Conservation (phyloP, 2,329 filamentous ascomycete species). For the Alternaria sp. region DNA sequence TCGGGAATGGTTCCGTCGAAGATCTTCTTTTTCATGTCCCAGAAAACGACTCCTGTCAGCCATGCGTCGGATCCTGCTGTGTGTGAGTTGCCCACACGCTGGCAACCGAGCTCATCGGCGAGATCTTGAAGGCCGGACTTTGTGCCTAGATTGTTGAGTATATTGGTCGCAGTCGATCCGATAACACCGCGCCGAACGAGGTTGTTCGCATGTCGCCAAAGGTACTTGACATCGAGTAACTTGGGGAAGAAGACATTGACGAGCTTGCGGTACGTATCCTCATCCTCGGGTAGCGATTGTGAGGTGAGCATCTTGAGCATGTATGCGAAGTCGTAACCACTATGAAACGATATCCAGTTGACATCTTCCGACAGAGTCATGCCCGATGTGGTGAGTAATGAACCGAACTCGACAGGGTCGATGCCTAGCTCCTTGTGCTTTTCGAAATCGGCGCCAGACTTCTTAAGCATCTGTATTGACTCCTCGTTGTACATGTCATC, state of each 20-base stretch:
- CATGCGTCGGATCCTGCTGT: slow-evolving; percentile 94
- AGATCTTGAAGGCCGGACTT: slow-evolving; percentile 94
- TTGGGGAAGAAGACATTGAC: slow-evolving; percentile 93
- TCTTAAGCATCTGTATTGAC: slow-evolving; percentile 88
- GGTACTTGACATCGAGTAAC: slow-evolving; percentile 94
- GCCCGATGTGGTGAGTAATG: slow-evolving; percentile 88
- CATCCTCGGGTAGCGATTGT: slow-evolving; percentile 82
- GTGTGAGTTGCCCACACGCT: slow-evolving; percentile 85
- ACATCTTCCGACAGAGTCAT: slow-evolving; percentile 87
- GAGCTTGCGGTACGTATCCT: slow-evolving; percentile 84
- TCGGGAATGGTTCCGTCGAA: slow-evolving; percentile 82
- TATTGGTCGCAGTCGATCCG: slow-evolving; percentile 64
- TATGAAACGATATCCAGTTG: slow-evolving; percentile 97
- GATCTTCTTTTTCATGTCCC: slow-evolving; percentile 86
- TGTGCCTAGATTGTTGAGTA: slow-evolving; percentile 83
- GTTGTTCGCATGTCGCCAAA: slow-evolving; percentile 85
- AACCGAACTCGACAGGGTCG: slow-evolving; percentile 85
- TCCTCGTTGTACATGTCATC: slow-evolving; percentile 98
- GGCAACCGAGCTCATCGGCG: slow-evolving; percentile 89
- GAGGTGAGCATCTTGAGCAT: slow-evolving; percentile 91
- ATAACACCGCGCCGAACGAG: slow-evolving; percentile 61
- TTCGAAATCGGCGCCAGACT: slow-evolving; percentile 90
- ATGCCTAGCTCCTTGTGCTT: slow-evolving; percentile 87
- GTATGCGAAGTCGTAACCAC: slow-evolving; percentile 97
- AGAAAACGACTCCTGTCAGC: slow-evolving; percentile 93